Conservation (phyloP, 2,329 filamentous ascomycete genomes). For the Capronia coronata region DNA sequence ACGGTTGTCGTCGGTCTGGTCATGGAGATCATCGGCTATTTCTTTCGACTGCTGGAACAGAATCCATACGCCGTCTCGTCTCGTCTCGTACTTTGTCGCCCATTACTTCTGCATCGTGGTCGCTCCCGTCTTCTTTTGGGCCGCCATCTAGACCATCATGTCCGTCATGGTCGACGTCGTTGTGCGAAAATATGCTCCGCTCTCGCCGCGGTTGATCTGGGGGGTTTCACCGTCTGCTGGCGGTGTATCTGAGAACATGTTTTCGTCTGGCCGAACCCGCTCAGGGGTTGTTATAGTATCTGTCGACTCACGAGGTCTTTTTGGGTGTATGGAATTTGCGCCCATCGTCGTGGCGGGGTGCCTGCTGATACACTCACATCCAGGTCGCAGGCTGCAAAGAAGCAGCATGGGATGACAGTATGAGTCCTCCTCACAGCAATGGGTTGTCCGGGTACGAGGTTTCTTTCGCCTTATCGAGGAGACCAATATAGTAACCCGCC, state of each 20-base stretch:
- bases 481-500: conserved; percentile 27
- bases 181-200: conserved; percentile 40
- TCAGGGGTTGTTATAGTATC: conserved; percentile 42
- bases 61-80: conserved; percentile 30
- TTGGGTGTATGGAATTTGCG: conserved; percentile 50
- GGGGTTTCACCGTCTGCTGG: conserved; percentile 51
- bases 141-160: conserved; percentile 44
- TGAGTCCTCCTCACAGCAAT: background rate
- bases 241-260: conserved; percentile 43
- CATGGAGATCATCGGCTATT: conserved; percentile 49
- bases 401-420: background rate
- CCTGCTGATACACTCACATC: conserved; percentile 43
- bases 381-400: conserved; percentile 34
- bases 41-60: conserved; percentile 44
- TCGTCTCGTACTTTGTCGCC: too few species aligned
- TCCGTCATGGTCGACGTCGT: conserved; percentile 45
- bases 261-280: background rate
- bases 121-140: too few species aligned
- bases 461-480: conserved; percentile 23
- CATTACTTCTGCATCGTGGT: too few species aligned
- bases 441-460: conserved; percentile 15
- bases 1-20: conserved; percentile 40
- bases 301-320: conserved; percentile 49
- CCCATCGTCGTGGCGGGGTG: conserved; percentile 48
- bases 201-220: conserved; percentile 44